Base-by-base conservation (phyloP, 1,284 basidiomycete genomes). In the Xanthoconium separans region DNA sequence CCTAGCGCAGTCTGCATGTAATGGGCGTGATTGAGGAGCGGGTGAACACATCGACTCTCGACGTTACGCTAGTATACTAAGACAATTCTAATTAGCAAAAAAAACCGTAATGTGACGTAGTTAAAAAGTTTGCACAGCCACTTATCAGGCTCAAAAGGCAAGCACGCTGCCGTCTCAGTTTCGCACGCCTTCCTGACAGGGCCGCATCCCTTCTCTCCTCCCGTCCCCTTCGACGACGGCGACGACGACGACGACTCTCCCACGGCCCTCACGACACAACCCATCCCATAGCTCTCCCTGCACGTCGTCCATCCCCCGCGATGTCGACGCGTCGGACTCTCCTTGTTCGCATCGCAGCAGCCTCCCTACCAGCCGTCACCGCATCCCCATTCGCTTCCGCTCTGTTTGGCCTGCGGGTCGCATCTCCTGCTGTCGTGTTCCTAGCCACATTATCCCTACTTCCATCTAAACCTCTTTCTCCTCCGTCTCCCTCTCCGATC, bases 341-440 rank as follows among this genome's bases (percentile, higher is more conserved):
- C 22, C 53, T 70, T 20, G 33, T 31, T n/a, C 18, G 44, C 54
- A 61, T 68, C 52, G 58, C 63, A 18, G 56, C 57, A 45, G 66
- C 68, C 30, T 55, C 61, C 1, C 47, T 70, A 9, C 66, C 63
- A 11, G 57, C 58, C 47, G 60, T 50, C 43, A 60, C 68, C 49
- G 68, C 67, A 51, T 64, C 65, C 18, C 68, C 65, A 13, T 56
- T 68, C 15, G 61, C 70, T 42, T 64, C 73, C 34, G 74, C 81
- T 51, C 73, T 86, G 53, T 79, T 85, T 62, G 68, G 77, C 54
- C 72, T 87, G 47, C 79, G 86, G 60, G 70, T 88, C 55, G 64
- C 85, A 42, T 87, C 85, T 39, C 88, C 89, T 44, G 73, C 79
- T 53, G 65, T 85, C 54, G 78, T 89, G 34, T 70, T 87, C 47